Evolutionary conservation across 768 basidiomycete genomes (phyloP).

Genomic region (Mycena polygramma): DNA sequence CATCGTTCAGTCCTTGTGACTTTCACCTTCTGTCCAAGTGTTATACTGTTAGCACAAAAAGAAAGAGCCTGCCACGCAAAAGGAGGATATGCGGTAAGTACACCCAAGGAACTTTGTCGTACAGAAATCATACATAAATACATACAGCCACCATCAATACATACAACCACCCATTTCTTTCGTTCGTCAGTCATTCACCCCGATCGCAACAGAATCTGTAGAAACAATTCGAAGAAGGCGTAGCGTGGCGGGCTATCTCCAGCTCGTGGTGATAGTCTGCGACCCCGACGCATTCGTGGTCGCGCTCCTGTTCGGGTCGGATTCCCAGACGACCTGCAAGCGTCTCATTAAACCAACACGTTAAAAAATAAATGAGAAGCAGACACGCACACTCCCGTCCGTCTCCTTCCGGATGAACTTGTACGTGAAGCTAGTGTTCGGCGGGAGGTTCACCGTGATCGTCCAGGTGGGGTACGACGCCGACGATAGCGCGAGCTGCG

Average conservation of each 20-base stretch:
- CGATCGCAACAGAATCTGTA: too few relatives aligned
- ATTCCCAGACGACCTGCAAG: conserved; percentile 69
- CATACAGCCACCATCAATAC: too few relatives aligned
- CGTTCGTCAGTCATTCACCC: too few relatives aligned
- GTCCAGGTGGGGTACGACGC: conserved; percentile 69
- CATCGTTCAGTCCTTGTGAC: too few relatives aligned
- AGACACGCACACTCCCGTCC: conserved; percentile 59
- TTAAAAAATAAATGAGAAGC: not conserved
- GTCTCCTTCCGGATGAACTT: conserved; percentile 73
- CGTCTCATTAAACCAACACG: conserved; percentile 25
- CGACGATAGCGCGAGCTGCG: conserved; percentile 66
- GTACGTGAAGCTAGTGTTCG: conserved; percentile 65
- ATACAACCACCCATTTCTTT: too few relatives aligned
- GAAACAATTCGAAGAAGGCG: too few relatives aligned
- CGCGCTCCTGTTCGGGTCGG: conserved; percentile 67
- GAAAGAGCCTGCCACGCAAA: too few relatives aligned
- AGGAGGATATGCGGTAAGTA: too few relatives aligned
- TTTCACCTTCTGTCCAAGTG: too few relatives aligned
- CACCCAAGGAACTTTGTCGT: too few relatives aligned
- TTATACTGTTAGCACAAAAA: too few relatives aligned
- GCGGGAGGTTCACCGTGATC: conserved; percentile 62
- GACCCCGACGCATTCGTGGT: conserved; percentile 57
- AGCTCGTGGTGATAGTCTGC: conserved; percentile 56
- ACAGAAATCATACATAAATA: too few relatives aligned
- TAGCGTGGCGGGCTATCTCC: conserved; percentile 49